phyloP scores from a whole-genome alignment of 352 stramenopile genomes.

The Aphanomyces invadans region DNA sequence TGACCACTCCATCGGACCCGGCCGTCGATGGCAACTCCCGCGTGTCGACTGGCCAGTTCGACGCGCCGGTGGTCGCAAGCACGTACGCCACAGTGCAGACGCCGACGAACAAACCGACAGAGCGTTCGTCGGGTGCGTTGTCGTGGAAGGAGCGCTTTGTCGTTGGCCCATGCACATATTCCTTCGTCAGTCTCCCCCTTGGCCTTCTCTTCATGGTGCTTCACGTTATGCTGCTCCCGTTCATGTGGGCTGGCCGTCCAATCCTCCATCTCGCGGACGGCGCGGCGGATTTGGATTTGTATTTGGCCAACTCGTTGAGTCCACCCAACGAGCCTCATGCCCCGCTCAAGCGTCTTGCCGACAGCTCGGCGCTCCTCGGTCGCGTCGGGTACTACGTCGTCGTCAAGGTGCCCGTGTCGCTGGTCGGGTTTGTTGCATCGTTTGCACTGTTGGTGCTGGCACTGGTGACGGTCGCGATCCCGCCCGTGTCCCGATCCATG shows the following conservation, averaged over 20 bases:
- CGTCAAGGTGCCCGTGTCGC: slow-evolving; percentile 31
- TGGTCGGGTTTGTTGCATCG: slow-evolving; percentile 29
- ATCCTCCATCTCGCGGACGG: slow-evolving; percentile 31
- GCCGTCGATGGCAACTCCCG: background rate
- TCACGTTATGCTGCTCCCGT: slow-evolving; percentile 52
- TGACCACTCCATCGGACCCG: too few relatives aligned
- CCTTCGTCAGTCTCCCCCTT: slow-evolving; percentile 34
- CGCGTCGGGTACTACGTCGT: slow-evolving; percentile 63
- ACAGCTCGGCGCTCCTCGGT: background rate
- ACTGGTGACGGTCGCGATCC: slow-evolving; percentile 42
- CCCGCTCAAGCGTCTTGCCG: background rate
- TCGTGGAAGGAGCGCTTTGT: slow-evolving; percentile 21
- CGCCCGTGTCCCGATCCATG: slow-evolving; percentile 27
- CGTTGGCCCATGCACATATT: background rate
- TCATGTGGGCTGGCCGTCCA: slow-evolving; percentile 44
- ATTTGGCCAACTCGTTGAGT: slow-evolving; percentile 44
- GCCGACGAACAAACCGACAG: background rate
- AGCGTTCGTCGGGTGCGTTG: background rate
- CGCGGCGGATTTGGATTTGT: slow-evolving; percentile 68
- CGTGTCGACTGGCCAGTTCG: too few relatives aligned
- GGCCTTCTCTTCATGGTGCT: slow-evolving; percentile 43
- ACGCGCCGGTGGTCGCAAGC: background rate
- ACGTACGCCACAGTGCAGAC: background rate
- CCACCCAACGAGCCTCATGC: slow-evolving; percentile 7
- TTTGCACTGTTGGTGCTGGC: slow-evolving; percentile 31